Evolutionary conservation across 441 rosid genomes (phyloP).

Genomic region (Populus tomentosa): DNA sequence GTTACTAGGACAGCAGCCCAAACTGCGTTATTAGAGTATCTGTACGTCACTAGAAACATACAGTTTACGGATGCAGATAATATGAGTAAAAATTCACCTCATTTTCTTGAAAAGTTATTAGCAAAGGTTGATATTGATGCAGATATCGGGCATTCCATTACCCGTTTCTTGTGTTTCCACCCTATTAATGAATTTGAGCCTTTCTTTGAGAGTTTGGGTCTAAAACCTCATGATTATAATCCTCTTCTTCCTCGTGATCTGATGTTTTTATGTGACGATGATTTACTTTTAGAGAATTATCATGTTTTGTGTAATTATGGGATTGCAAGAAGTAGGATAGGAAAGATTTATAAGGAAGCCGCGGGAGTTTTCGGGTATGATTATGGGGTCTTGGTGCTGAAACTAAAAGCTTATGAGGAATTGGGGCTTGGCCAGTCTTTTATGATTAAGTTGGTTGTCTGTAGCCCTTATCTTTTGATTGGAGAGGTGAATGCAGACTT

Average conservation of each 20-base stretch:
- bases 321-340: slow-evolving; percentile 45
- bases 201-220: slow-evolving; percentile 77
- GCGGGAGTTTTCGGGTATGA: slow-evolving; percentile 44
- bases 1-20: slow-evolving; percentile 46
- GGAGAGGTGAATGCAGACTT: slow-evolving; percentile 46
- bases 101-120: slow-evolving; percentile 46
- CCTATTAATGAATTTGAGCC: slow-evolving; percentile 92
- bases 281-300: slow-evolving; percentile 53
- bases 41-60: slow-evolving; percentile 57
- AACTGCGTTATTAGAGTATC: slow-evolving; percentile 60
- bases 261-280: slow-evolving; percentile 68
- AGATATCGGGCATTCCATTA: slow-evolving; percentile 32
- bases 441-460: slow-evolving; percentile 42
- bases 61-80: slow-evolving; percentile 54
- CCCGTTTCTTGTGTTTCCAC: slow-evolving; percentile 51
- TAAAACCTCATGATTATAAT: slow-evolving; percentile 46
- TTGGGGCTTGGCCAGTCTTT: slow-evolving; percentile 48
- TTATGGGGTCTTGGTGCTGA: slow-evolving; percentile 44
- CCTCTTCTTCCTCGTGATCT: slow-evolving; percentile 45
- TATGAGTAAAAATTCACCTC: slow-evolving; percentile 62
- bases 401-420: slow-evolving; percentile 54
- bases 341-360: slow-evolving; percentile 60
- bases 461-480: slow-evolving; percentile 50
- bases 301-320: slow-evolving; percentile 63
- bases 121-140: slow-evolving; percentile 27